Evolutionary conservation across 2,329 filamentous ascomycete genomes (phyloP), one percentile per base, ranked within the genome.

Genomic region (Periconia sp.): DNA sequence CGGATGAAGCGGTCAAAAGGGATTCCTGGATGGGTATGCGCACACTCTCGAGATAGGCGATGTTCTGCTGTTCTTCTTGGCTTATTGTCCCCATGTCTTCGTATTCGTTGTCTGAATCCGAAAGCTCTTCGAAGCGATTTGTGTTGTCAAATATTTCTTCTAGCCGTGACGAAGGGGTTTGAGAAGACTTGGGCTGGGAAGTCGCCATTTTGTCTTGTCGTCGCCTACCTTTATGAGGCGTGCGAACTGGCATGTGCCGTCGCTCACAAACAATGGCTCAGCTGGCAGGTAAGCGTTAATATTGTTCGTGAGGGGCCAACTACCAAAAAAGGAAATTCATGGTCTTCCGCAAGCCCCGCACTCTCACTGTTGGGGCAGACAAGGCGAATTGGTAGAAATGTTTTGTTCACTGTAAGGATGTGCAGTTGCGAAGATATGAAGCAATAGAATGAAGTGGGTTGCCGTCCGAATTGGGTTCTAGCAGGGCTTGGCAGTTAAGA

Each of bases 1-100:
- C 65, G 1, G 87, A 90, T 17, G 88, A 88, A 46, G 81, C 74
- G 4, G 91, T 94, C 35, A 73, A 65, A 36, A 92, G 76, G 12
- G 61, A 52, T 62, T 95, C 91, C 41, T 74, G 76, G 54, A 95
- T 81, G 13, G 77, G 76, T 10, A 88, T 52, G 12, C 52, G 54
- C n/a, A 69, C 43, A 26, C 57, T 61, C 10, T 62, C 59, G 19
- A 67, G 39, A 19, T 63, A 66, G 5, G 50, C 54, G 22, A 62
- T 64, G 32, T 64, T 58, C 4, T 56, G 62, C 26, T 56, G 45
- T 46, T 66, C 58, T 48, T 65, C 51, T 25, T 50, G 24, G 9
- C 56, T 58, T 28, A 53, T 52, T 9, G 59, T 54, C 3, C 59
- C 65, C 59, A 69, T 66, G 38, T 69, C 66, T 61, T 70, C 66